Percentiles rank a stretch among this genome's conserved stretches.
Conservation (phyloP, 169 alveolate genomes). For the Plasmodium relictum region DNA sequence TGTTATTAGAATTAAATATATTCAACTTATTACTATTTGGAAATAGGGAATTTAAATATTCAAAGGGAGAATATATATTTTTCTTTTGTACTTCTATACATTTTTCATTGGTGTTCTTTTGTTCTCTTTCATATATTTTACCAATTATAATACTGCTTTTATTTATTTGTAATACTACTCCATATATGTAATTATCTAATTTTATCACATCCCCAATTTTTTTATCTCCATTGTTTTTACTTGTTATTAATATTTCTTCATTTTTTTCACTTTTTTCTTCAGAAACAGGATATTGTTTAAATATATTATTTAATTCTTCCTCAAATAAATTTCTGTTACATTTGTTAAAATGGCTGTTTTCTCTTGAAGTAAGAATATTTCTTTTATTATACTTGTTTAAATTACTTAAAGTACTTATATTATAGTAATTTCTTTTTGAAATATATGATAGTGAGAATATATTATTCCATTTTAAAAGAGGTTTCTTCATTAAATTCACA, state of each 20-base stretch:
- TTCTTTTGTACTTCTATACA: background rate
- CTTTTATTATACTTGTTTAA: background rate
- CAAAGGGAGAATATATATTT: conserved; percentile 60
- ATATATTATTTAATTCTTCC: conserved; percentile 51
- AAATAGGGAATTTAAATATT: conserved; percentile 29
- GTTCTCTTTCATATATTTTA: conserved; percentile 1
- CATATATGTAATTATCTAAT: conserved; percentile 27
- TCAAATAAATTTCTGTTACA: conserved; percentile 11
- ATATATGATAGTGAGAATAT: background rate
- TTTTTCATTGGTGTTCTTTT: background rate
- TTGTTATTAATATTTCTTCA: conserved; percentile 47
- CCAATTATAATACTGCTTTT: conserved; percentile 24
- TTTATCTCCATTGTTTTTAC: background rate
- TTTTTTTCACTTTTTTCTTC: background rate
- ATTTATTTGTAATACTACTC: conserved; percentile 61
- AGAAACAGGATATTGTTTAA: conserved; percentile 28
- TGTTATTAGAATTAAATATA: conserved; percentile 11
- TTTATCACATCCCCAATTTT: conserved; percentile 28
- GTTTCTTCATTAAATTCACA: background rate
- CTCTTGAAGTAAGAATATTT: background rate
- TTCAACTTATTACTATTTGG: conserved; percentile 9
- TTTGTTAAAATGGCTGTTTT: background rate
- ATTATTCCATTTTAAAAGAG: background rate
- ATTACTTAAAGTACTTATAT: background rate
- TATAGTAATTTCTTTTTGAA: background rate